These are phyloP conservation scores for Teratosphaeria pseudoeucalypti DNA, from an alignment of 2,329 filamentous ascomycete genomes.

Conservation along the genomic window DNA sequence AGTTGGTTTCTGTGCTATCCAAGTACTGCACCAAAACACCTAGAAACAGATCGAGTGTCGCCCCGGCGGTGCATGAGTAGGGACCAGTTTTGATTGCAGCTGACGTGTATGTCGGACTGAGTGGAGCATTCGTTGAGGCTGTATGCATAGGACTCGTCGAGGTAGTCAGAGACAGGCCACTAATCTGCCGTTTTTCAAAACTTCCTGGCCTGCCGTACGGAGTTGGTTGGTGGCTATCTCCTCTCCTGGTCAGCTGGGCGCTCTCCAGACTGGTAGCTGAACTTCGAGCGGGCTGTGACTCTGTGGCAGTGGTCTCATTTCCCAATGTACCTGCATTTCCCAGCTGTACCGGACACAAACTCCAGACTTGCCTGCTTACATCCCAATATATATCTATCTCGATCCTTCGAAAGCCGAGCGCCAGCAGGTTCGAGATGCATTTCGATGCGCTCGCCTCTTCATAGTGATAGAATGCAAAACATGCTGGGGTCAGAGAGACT, in stretches of 20 bases:
- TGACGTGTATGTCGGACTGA: neutral
- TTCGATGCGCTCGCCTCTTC: conserved; percentile 39
- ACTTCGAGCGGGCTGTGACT: conserved; percentile 2
- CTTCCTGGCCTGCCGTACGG: neutral
- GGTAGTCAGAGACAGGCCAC: neutral
- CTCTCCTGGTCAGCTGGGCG: conserved; percentile 3
- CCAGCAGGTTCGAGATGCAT: conserved; percentile 55
- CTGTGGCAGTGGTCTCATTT: neutral
- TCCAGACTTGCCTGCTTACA: conserved; percentile 42
- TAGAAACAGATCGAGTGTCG: conserved; percentile 42
- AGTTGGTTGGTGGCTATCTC: neutral
- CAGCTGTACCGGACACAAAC: conserved; percentile 50
- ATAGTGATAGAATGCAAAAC: conserved; percentile 46
- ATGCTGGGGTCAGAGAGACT: conserved; percentile 47
- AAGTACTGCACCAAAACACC: conserved; percentile 45
- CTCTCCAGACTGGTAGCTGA: conserved; percentile 6
- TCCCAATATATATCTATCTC: conserved; percentile 57
- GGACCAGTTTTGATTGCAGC: conserved; percentile 35
- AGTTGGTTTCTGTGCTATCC: conserved; percentile 40
- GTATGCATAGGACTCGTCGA: neutral
- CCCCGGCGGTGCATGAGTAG: conserved; percentile 42
- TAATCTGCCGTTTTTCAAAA: neutral
- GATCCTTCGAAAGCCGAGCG: conserved; percentile 48
- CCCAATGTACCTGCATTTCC: conserved; percentile 9
- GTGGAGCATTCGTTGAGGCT: neutral